These are phyloP conservation scores for Boletus edulis DNA, from an alignment of 768 basidiomycete species.

Conservation along the genomic window DNA sequence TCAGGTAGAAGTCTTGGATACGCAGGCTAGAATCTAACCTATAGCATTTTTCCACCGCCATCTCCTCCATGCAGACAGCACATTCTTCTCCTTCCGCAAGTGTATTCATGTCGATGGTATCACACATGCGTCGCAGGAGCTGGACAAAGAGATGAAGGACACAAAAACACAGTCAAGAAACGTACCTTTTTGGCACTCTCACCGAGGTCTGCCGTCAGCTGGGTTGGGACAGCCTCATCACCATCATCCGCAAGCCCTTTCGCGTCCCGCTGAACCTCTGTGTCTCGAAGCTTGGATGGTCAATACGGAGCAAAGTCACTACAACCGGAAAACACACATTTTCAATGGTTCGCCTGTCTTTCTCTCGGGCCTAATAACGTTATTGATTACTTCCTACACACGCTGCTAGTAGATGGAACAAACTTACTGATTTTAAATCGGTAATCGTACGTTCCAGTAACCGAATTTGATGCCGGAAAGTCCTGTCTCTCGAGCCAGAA, in stretches of 20 bases:
- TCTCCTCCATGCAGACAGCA: constrained; percentile 18
- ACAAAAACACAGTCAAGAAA: neutral
- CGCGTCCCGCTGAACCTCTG: constrained; percentile 15
- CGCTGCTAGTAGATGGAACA: neutral
- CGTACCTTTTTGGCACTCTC: constrained; percentile 10
- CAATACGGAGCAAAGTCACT: neutral
- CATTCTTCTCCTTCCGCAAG: constrained; percentile 22
- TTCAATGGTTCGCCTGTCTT: constrained; percentile 14
- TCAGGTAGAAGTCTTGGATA: neutral
- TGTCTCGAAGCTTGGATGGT: constrained; percentile 14
- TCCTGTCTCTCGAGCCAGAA: neutral
- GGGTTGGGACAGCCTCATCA: neutral
- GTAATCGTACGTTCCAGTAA: constrained; percentile 5
- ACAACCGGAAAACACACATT: constrained; percentile 2
- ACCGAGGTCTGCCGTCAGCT: constrained; percentile 2
- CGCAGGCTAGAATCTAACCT: constrained; percentile 9
- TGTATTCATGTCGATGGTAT: constrained; percentile 21
- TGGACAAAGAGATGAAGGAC: neutral
- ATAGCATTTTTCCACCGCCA: constrained; percentile 15
- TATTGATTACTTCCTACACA: neutral
- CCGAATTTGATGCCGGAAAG: constrained; percentile 6
- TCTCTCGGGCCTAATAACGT: constrained; percentile 8
- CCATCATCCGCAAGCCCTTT: constrained; percentile 7
- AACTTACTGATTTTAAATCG: constrained; percentile 4
- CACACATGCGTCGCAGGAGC: constrained; percentile 15